Base-by-base conservation (phyloP, 352 stramenopile species). In the Blastocystis sp. region DNA sequence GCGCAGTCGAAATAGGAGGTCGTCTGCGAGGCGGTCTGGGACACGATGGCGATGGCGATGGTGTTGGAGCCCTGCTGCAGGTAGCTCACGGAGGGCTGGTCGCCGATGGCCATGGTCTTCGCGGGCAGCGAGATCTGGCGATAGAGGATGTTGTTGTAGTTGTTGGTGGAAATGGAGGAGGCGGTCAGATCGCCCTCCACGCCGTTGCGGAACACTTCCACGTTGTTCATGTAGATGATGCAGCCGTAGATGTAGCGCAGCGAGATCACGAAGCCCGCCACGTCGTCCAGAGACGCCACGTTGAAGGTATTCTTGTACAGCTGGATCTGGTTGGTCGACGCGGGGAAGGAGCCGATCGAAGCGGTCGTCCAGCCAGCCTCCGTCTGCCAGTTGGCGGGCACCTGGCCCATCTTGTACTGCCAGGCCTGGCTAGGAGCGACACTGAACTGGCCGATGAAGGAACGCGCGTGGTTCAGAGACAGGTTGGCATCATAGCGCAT, bases 271-370 rank as follows among this genome's bases (percentile, higher is more conserved):
- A 71, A 56, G 2, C 61, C 64, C 0, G 61, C 76, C 4, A 76
- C 21, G 10, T 70, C n/a, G 14, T 34, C 61, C 5, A 76, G 38
- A 1, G 52, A 70, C 0, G 76, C n/a, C 21, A 86, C 64, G 9
- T 11, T 78, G 43, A 86, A 77, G 9, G 76, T 86, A 0, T 28
- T 43, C 52, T 86, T 86, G 43, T 86, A 86, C n/a, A 77, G 52
- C 41, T 76, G 61, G 23, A 76, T 86, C 61, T 74, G 61, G 38
- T 74, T 77, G 1, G 76, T 78, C 21, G 62, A 61, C 5, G 4
- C 76, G 21, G 76, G 53, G 65, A 86, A 76, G 28, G 38, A 48
- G 9, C 23, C 21, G 0, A 41, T 48, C 2, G 61, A 64, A 10
- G 60, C 78, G 4, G 60, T 23, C 21, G 23, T 48, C 78, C 78